These are phyloP conservation scores for Hyphopichia pseudoburtonii DNA, from an alignment of 1,139 yeast genomes.

Conservation along the genomic window DNA sequence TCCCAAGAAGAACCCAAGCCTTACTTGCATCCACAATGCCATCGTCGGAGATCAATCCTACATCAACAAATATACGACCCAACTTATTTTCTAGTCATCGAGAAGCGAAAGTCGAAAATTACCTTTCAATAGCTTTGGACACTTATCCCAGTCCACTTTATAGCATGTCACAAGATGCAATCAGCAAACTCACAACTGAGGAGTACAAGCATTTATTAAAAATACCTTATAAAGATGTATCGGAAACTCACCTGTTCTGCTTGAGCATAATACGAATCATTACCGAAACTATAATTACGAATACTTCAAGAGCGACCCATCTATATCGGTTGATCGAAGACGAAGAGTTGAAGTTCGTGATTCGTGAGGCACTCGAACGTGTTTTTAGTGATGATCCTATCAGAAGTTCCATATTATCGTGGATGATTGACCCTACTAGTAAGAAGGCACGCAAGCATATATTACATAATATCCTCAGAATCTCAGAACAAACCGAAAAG, in stretches of 20 bases:
- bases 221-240: constrained; percentile 23
- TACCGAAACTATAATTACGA: constrained; percentile 25
- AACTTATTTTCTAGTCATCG: constrained; percentile 8
- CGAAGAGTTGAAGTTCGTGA: constrained; percentile 12
- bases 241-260: constrained; percentile 33
- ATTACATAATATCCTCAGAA: background rate
- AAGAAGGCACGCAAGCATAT: background rate
- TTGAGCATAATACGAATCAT: constrained; percentile 29
- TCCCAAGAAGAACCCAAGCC: background rate
- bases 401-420: constrained; percentile 29
- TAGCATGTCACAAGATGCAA: constrained; percentile 25
- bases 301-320: constrained; percentile 24
- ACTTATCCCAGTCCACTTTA: constrained; percentile 37
- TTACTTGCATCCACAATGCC: background rate
- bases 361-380: constrained; percentile 13
- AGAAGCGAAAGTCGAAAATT: constrained; percentile 4
- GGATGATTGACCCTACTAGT: constrained; percentile 23
- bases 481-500: constrained; percentile 9
- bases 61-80: constrained; percentile 6
- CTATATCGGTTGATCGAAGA: constrained; percentile 19
- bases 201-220: constrained; percentile 26
- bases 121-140: constrained; percentile 14
- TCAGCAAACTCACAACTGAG: constrained; percentile 18
- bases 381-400: constrained; percentile 20
- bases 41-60: background rate